These are phyloP conservation scores for Blastobotrys proliferans DNA, from an alignment of 1,139 yeast species.

Conservation along the genomic window DNA sequence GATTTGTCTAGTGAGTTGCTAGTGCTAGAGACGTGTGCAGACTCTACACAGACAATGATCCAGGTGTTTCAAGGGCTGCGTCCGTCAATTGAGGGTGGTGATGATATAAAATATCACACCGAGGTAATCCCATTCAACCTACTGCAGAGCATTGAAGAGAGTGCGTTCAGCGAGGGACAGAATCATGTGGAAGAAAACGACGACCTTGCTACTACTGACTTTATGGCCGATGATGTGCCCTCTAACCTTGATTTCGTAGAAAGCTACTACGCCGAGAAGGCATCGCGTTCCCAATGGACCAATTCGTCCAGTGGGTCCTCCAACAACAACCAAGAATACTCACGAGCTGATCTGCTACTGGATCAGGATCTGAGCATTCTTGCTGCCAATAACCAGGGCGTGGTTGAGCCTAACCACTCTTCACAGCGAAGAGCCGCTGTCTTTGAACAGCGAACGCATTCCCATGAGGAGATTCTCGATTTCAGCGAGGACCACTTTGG, in stretches of 20 bases:
- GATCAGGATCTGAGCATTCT: conserved; percentile 35
- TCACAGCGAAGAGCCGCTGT: conserved; percentile 17
- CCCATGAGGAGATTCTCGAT: conserved; percentile 30
- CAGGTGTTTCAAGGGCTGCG: conserved; percentile 71
- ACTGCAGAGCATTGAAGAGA: conserved; percentile 46
- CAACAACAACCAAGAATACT: conserved; percentile 18
- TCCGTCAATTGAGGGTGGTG: conserved; percentile 53
- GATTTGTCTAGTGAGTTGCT: conserved; percentile 21
- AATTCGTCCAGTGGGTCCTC: conserved; percentile 16
- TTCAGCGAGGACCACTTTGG: conserved; percentile 49
- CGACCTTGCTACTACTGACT: conserved; percentile 21
- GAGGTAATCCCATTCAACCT: conserved; percentile 41
- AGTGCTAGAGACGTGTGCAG: conserved; percentile 62
- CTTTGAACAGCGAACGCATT: conserved; percentile 28
- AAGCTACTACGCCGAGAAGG: conserved; percentile 35
- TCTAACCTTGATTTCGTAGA: conserved; percentile 36
- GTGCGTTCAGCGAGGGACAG: conserved; percentile 9
- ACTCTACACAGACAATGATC: conserved; percentile 67
- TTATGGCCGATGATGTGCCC: conserved; percentile 29
- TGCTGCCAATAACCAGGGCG: conserved; percentile 17
- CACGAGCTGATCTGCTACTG: conserved; percentile 33
- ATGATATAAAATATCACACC: conserved; percentile 42
- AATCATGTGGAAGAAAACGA: conserved; percentile 8
- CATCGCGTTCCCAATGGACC: conserved; percentile 24
- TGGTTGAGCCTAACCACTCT: conserved; percentile 10